Evolutionary conservation across 2,329 filamentous ascomycete species (phyloP).

Genomic region (Talaromyces sp.): DNA sequence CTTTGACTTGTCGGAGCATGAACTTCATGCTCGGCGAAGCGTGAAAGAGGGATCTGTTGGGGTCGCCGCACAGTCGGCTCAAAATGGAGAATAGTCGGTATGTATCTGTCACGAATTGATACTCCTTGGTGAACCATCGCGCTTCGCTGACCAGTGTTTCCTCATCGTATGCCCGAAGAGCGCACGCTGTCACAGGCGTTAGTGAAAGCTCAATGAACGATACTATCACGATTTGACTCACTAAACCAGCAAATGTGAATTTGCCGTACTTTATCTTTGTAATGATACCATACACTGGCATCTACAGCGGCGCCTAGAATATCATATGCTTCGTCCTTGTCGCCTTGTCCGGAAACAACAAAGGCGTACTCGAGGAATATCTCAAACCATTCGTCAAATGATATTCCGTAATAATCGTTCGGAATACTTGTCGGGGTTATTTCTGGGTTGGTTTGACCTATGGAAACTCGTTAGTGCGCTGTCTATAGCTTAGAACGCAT

Average conservation of each 20-base stretch:
- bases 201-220: constrained; percentile 5
- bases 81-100: constrained; percentile 79
- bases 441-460: constrained; percentile 4
- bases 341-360: constrained; percentile 64
- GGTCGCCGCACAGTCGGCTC: constrained; percentile 71
- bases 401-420: constrained; percentile 68
- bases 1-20: constrained; percentile 85
- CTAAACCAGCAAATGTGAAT: constrained; percentile 75
- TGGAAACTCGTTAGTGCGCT: background rate
- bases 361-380: constrained; percentile 86
- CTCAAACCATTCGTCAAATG: constrained; percentile 82
- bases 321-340: constrained; percentile 70
- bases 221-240: constrained; percentile 39
- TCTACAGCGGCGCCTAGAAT: constrained; percentile 74
- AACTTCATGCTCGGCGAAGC: constrained; percentile 84
- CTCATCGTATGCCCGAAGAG: constrained; percentile 72
- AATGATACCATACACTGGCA: constrained; percentile 77
- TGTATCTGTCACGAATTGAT: constrained; percentile 73
- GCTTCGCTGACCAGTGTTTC: constrained; percentile 71
- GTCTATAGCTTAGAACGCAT: background rate
- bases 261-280: constrained; percentile 62
- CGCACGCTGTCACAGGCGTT: constrained; percentile 60
- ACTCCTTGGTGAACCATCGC: constrained; percentile 80
- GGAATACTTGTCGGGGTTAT: constrained; percentile 39
- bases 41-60: constrained; percentile 61